Percentiles rank a stretch among this genome's conserved stretches.
These are phyloP conservation scores for Goffeauzyma gilvescens DNA, from an alignment of 768 basidiomycete genomes.

Conservation along the genomic window DNA sequence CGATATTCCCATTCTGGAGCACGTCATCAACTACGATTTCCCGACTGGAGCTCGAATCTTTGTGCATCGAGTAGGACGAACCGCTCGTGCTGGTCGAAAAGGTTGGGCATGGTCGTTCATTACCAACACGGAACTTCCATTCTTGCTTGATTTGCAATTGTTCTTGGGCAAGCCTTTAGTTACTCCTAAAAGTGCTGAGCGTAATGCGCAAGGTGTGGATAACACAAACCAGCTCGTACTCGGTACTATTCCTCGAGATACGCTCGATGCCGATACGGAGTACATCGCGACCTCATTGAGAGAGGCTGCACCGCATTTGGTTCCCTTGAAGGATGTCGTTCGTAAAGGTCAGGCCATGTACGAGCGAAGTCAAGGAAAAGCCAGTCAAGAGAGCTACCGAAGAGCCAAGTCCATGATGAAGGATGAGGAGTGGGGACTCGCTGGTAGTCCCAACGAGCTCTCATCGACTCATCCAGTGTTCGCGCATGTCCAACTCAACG, in stretches of 20 bases:
- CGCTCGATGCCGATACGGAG: constrained; percentile 66
- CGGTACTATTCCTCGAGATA: constrained; percentile 61
- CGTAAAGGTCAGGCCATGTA: constrained; percentile 78
- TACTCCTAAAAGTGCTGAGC: constrained; percentile 40
- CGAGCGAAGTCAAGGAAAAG: constrained; percentile 79
- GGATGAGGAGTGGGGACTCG: constrained; percentile 49
- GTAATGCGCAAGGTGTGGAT: constrained; percentile 40
- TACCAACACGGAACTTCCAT: constrained; percentile 65
- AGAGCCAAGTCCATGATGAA: constrained; percentile 75
- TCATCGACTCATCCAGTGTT: constrained; percentile 50
- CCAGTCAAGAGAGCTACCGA: constrained; percentile 63
- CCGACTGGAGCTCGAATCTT: constrained; percentile 84
- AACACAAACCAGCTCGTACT: constrained; percentile 59
- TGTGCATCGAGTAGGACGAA: constrained; percentile 89
- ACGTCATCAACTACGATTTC: constrained; percentile 96
- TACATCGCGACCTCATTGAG: constrained; percentile 37
- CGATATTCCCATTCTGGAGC: constrained; percentile 87
- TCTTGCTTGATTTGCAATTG: constrained; percentile 76
- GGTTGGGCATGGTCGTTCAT: constrained; percentile 97
- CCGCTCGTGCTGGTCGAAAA: constrained; percentile 79
- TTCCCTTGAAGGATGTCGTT: constrained; percentile 60
- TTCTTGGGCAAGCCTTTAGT: constrained; percentile 64
- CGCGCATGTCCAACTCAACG: constrained; percentile 6
- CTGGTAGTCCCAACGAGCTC: constrained; percentile 38
- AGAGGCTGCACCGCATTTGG: constrained; percentile 38